Base-by-base conservation (phyloP, 768 basidiomycete species). In the Infundibulicybe gibba region DNA sequence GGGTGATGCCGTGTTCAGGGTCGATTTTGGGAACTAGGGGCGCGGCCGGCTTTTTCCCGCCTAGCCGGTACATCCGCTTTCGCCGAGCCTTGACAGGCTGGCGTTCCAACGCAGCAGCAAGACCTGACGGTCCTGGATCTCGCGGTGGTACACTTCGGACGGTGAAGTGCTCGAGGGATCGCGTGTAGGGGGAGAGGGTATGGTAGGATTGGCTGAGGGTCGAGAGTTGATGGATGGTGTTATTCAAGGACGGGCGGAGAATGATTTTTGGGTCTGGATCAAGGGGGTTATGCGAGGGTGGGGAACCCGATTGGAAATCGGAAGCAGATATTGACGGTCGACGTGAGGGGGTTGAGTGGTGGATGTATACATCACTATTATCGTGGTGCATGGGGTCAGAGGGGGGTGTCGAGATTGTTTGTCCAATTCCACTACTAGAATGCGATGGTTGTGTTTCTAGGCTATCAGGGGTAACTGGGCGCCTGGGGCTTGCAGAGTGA, bases 141-240 rank as follows among this genome's bases (percentile, higher is more conserved):
- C 80, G 71, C 15, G 85, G 88, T 0, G 92, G 93, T 17, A 86
- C 89, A 49, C 90, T 91, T 30, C 94, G 80, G 11, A 97, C 92
- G 1, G 94, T 91, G 62, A 95, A 94, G 64, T 97, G 93, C 49
- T 88, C 85, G 21, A 93, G 74, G 12, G 87, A 84, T 45, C 92
- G 82, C 5, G 94, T 97, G 64, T 95, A 97, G 0, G 94, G 95
- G 1, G 89, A 92, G 3, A 99, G 71, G 0, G 95, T 99, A 59
- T 97, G 95, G 58, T 97, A 92, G 1, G 92, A 93, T 54, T 85
- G 77, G 15, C 82, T 85, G 40, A 99, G 80, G 3, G 88, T 90
- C 14, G 90, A 86, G 9, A 98, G 71, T 52, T 95, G 90, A 46
- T 87, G 90, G 16, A 95, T 75, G 5, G 85, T 83, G 52, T 85